Percentiles rank a stretch among this genome's conserved stretches.
phyloP scores from a whole-genome alignment of 768 basidiomycete species.

The Panaeolus cyanescens region DNA sequence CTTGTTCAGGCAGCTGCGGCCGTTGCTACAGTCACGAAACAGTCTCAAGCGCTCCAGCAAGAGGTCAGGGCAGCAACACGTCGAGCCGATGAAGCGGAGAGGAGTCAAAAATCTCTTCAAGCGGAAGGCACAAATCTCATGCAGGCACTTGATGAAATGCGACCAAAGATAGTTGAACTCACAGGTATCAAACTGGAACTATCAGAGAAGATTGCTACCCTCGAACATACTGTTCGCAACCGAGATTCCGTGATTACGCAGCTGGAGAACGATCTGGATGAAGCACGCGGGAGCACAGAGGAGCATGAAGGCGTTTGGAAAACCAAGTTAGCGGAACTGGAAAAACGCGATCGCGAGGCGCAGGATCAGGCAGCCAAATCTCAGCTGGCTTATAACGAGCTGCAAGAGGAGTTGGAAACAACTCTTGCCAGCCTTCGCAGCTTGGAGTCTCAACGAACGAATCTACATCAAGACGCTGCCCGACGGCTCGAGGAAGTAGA shows the following conservation, averaged over 20 bases:
- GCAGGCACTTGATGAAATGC: conserved; percentile 84
- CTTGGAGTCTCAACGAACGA: conserved; percentile 67
- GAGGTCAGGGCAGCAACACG: conserved; percentile 66
- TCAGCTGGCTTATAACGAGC: conserved; percentile 59
- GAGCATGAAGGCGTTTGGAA: conserved; percentile 45
- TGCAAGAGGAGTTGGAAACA: conserved; percentile 63
- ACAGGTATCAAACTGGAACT: conserved; percentile 72
- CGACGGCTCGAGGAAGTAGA: conserved; percentile 62
- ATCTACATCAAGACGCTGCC: conserved; percentile 55
- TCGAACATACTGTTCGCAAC: conserved; percentile 55
- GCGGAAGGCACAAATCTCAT: conserved; percentile 77
- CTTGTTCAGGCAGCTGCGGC: conserved; percentile 57
- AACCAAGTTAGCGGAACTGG: conserved; percentile 44
- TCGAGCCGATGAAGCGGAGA: conserved; percentile 77
- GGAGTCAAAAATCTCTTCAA: conserved; percentile 71
- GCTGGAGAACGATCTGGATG: conserved; percentile 61
- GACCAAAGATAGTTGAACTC: conserved; percentile 81
- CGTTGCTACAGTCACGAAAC: conserved; percentile 51
- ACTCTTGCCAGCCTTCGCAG: conserved; percentile 53
- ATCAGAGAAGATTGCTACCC: conserved; percentile 58
- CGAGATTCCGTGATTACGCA: conserved; percentile 61
- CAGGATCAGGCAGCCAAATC: conserved; percentile 57
- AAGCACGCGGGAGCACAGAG: conserved; percentile 52
- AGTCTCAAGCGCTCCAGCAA: conserved; percentile 60
- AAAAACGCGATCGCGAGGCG: conserved; percentile 52